Evolutionary conservation across 257 asterid genomes (phyloP).

Genomic region (Asclepias syriaca): DNA sequence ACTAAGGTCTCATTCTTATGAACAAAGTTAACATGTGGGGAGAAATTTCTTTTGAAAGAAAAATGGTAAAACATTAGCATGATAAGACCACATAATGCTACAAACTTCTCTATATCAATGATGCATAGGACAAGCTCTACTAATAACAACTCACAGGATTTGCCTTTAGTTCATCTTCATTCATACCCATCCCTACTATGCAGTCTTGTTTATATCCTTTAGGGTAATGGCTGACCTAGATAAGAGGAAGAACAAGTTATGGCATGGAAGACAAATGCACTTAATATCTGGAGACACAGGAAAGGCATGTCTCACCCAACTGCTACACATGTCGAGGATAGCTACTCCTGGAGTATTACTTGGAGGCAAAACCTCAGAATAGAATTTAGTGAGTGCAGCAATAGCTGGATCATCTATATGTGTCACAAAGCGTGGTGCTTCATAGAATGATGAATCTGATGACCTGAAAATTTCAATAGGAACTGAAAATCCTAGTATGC

Average conservation of each 20-base stretch:
- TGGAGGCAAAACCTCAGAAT: constrained; percentile 70
- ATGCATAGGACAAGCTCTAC: neutral
- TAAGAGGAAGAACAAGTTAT: constrained; percentile 21
- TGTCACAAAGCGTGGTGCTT: constrained; percentile 85
- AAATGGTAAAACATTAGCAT: neutral
- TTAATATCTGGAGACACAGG: constrained; percentile 3
- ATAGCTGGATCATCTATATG: constrained; percentile 96
- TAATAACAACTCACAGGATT: constrained; percentile 57
- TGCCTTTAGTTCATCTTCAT: constrained; percentile 79
- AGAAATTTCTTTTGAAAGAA: neutral
- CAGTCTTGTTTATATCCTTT: constrained; percentile 78
- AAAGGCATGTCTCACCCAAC: constrained; percentile 60
- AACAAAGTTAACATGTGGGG: neutral
- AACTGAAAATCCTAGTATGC: neutral
- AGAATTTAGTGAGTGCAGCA: constrained; percentile 78
- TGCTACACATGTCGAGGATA: constrained; percentile 92
- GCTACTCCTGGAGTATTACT: constrained; percentile 79
- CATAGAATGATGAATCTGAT: constrained; percentile 73
- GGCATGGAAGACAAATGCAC: constrained; percentile 4
- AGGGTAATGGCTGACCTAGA: constrained; percentile 96
- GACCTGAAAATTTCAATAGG: constrained; percentile 46
- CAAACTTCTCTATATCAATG: neutral
- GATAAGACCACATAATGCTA: neutral
- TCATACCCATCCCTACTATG: constrained; percentile 89
- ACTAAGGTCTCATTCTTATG: neutral